These are phyloP conservation scores for Microdochium nivale DNA, from an alignment of 2,329 filamentous ascomycete species.

Conservation along the genomic window DNA sequence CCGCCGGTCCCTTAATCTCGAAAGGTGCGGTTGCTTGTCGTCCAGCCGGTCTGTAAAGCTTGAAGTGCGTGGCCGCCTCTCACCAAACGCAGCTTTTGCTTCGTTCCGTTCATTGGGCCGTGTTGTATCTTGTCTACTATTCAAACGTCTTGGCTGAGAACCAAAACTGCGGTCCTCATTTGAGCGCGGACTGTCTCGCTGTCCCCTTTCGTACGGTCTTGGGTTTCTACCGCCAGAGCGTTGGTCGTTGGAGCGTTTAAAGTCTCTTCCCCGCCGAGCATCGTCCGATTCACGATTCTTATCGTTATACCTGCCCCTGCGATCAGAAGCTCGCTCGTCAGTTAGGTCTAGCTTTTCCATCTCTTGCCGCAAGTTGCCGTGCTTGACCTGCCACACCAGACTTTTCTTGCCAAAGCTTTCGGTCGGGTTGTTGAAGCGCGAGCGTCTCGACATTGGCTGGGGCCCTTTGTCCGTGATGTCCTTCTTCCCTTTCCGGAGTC, in stretches of 20 bases:
- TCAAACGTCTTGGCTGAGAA: not conserved
- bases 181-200: not conserved
- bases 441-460: slow-evolving; percentile 35
- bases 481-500: slow-evolving; percentile 39
- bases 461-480: slow-evolving; percentile 35
- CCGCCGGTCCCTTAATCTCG: too few relatives aligned
- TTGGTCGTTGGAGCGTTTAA: not conserved
- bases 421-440: slow-evolving; percentile 43
- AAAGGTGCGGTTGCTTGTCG: too few relatives aligned
- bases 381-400: slow-evolving; percentile 44
- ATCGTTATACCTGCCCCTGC: not conserved
- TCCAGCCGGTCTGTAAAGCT: not conserved
- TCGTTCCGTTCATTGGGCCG: not conserved
- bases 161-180: not conserved
- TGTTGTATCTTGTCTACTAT: not conserved
- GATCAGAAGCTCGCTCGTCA: not conserved
- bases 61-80: not conserved
- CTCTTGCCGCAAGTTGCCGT: slow-evolving; percentile 23
- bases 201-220: not conserved
- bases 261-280: not conserved
- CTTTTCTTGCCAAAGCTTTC: slow-evolving; percentile 45
- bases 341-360: slow-evolving; percentile 17
- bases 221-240: not conserved
- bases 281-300: not conserved
- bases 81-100: not conserved